Evolutionary conservation across 192 early-diverging fungal genomes (phyloP).

Genomic region (Podila epigama): DNA sequence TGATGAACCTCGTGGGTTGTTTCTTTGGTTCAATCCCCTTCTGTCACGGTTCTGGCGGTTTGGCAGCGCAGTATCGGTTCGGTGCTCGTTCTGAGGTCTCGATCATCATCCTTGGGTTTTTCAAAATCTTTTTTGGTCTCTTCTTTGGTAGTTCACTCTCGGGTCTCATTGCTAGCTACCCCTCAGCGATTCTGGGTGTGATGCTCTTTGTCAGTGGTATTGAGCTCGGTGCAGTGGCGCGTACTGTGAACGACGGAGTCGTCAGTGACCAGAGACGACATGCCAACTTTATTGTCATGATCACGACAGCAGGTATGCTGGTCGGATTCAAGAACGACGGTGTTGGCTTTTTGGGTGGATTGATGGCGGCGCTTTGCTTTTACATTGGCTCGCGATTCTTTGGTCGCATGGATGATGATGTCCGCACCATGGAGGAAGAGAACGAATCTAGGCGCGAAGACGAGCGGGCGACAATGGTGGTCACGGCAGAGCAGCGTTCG

Average conservation of each 20-base stretch:
- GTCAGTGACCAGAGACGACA: constrained; percentile 44
- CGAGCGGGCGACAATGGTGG: too few relatives aligned
- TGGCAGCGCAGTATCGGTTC: constrained; percentile 96
- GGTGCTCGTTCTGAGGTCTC: constrained; percentile 86
- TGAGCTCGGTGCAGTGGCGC: constrained; percentile 70
- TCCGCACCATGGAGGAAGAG: background rate
- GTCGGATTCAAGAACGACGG: constrained; percentile 85
- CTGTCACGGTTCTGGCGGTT: constrained; percentile 86
- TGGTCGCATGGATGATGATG: constrained; percentile 19
- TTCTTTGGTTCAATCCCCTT: constrained; percentile 83
- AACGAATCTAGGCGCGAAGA: background rate
- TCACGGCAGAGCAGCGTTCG: too few relatives aligned
- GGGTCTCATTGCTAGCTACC: constrained; percentile 74
- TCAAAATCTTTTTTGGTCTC: constrained; percentile 84
- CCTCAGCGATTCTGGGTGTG: constrained; percentile 81
- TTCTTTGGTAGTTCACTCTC: constrained; percentile 84
- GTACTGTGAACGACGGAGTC: constrained; percentile 63
- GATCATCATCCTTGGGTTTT: constrained; percentile 75
- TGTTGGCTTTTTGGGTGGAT: constrained; percentile 78
- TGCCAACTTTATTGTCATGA: constrained; percentile 73
- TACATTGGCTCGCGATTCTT: constrained; percentile 18
- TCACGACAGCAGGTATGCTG: constrained; percentile 72
- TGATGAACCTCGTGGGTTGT: constrained; percentile 83
- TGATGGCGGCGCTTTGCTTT: constrained; percentile 40
- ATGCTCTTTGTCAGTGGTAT: constrained; percentile 87